Evolutionary conservation across 2,329 filamentous ascomycete genomes (phyloP).

Genomic region (Fusarium pseudonygamai): DNA sequence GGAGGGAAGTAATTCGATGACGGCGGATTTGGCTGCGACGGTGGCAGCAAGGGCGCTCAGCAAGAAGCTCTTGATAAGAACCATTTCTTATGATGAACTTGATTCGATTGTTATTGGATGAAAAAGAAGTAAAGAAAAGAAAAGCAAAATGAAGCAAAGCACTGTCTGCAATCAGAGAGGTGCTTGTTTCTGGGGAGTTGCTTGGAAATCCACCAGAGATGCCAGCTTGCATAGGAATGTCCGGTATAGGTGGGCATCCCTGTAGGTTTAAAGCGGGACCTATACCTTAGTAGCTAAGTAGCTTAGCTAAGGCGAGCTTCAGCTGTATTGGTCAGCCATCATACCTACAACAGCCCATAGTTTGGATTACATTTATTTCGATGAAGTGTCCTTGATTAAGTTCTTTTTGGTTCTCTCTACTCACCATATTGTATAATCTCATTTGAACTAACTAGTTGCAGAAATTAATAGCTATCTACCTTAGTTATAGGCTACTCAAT

Average conservation of each 20-base stretch:
- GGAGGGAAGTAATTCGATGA: constrained; percentile 85
- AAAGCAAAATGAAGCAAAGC: constrained; percentile 6
- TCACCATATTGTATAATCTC: neutral
- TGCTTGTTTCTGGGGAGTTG: constrained; percentile 25
- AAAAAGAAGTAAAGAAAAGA: neutral
- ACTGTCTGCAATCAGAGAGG: constrained; percentile 16
- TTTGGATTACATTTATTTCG: neutral
- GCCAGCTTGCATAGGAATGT: constrained; percentile 45
- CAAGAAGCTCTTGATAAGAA: constrained; percentile 69
- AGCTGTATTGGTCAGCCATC: neutral
- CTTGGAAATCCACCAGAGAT: constrained; percentile 44
- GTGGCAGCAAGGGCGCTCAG: constrained; percentile 64
- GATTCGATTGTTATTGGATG: neutral
- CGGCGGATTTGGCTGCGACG: constrained; percentile 78
- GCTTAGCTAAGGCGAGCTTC: constrained; percentile 35
- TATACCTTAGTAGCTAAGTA: neutral
- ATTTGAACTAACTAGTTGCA: neutral
- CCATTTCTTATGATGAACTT: constrained; percentile 53
- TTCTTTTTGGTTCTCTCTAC: neutral
- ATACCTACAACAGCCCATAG: neutral
- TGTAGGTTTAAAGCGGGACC: constrained; percentile 31
- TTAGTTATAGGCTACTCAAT: neutral
- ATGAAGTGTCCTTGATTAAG: neutral
- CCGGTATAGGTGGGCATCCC: constrained; percentile 26
- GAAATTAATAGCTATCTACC: no score